phyloP scores from a whole-genome alignment of 768 basidiomycete genomes.

The Lactarius tabidus region DNA sequence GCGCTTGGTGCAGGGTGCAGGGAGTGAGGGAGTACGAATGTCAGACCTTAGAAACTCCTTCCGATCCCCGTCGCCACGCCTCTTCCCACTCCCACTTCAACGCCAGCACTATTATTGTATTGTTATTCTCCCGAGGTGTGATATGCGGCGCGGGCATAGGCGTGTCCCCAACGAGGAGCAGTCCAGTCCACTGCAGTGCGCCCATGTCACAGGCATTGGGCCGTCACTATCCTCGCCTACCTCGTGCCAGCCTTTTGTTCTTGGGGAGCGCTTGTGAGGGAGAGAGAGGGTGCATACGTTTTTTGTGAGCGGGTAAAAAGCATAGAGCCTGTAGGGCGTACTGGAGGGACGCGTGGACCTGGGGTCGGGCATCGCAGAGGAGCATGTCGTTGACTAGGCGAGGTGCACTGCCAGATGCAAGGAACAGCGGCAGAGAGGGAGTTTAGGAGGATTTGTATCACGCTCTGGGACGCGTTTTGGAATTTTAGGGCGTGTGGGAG shows the following conservation, averaged over 20 bases:
- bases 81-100: constrained; percentile 3
- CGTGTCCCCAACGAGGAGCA: constrained; percentile 55
- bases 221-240: too few relatives aligned
- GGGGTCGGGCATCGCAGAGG: constrained; percentile 14
- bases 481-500: not conserved
- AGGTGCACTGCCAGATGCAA: constrained; percentile 3
- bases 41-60: too few relatives aligned
- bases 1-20: too few relatives aligned
- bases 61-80: too few relatives aligned
- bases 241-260: constrained; percentile 34
- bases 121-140: constrained; percentile 34
- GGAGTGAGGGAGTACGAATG: too few relatives aligned
- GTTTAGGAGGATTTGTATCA: not conserved
- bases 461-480: not conserved
- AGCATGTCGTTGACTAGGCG: not conserved
- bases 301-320: not conserved
- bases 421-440: constrained; percentile 14
- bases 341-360: constrained; percentile 12
- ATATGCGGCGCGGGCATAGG: constrained; percentile 19
- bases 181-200: constrained; percentile 69
- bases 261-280: not conserved
- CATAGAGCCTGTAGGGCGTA: not conserved
- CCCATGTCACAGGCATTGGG: too few relatives aligned
- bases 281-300: constrained; percentile 16
- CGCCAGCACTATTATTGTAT: too few relatives aligned